Conservation (phyloP, 768 basidiomycete genomes). For the Pleurotus sapidus region DNA sequence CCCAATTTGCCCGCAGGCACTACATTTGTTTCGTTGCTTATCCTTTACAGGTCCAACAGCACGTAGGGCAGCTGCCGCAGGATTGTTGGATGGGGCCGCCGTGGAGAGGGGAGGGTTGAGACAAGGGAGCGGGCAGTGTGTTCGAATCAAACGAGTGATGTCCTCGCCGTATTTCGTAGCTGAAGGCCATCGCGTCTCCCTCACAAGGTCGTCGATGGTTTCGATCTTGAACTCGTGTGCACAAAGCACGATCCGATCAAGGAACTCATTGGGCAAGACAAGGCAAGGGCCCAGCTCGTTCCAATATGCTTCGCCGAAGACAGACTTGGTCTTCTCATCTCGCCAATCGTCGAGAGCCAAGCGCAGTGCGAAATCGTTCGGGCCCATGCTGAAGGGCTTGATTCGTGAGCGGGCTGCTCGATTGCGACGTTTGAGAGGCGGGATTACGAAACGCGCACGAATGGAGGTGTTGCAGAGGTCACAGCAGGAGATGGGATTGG, state of each 20-base stretch:
- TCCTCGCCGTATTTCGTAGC: slow-evolving; percentile 5
- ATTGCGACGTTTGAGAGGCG: not conserved
- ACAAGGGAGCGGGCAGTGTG: not conserved
- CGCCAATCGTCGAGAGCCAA: slow-evolving; percentile 15
- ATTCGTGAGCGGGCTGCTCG: too few species aligned
- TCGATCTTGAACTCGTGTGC: slow-evolving; percentile 18
- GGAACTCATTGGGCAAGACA: slow-evolving; percentile 15
- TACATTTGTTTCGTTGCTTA: not conserved
- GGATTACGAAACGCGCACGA: not conserved
- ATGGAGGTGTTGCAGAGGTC: not conserved
- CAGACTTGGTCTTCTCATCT: not conserved
- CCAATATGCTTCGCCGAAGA: slow-evolving; percentile 1
- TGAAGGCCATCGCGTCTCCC: slow-evolving; percentile 20
- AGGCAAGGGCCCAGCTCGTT: slow-evolving; percentile 14
- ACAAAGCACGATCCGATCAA: slow-evolving; percentile 24
- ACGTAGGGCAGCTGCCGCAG: too few species aligned
- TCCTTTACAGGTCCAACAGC: not conserved
- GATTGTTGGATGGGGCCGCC: not conserved
- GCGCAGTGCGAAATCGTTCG: slow-evolving; percentile 5
- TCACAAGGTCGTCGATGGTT: slow-evolving; percentile 6
- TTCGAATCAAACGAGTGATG: not conserved
- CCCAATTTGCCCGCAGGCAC: too few species aligned
- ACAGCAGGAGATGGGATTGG: too few species aligned
- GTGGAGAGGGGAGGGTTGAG: not conserved
- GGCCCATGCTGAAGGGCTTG: not conserved